phyloP scores from a whole-genome alignment of 2,329 filamentous ascomycete species.

The Magnaporthiopsis rhizophila region DNA sequence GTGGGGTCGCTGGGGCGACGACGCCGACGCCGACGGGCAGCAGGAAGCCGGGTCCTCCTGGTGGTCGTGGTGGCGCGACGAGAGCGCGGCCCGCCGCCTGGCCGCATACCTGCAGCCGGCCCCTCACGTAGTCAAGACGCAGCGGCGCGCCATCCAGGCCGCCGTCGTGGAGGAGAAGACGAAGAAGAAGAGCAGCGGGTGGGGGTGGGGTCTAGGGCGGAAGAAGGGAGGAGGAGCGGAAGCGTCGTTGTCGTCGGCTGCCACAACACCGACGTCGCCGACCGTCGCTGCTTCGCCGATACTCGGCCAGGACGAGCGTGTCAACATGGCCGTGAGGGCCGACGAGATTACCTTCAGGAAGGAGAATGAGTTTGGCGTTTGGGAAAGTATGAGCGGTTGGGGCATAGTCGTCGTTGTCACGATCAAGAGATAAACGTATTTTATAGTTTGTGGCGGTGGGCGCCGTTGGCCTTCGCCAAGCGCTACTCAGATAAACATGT shows the following conservation, averaged over 20 bases:
- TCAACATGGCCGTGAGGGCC: constrained; percentile 32
- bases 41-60: constrained; percentile 14
- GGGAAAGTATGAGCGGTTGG: constrained; percentile 42
- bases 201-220: constrained; percentile 21
- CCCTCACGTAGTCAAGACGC: constrained; percentile 12
- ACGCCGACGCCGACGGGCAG: constrained; percentile 1
- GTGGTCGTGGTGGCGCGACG: constrained; percentile 38
- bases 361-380: constrained; percentile 43
- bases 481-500: background rate
- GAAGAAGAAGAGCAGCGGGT: constrained; percentile 24
- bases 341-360: constrained; percentile 42
- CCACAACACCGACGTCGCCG: constrained; percentile 11
- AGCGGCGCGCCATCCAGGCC: constrained; percentile 22
- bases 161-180: constrained; percentile 22
- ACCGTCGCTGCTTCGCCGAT: background rate
- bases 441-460: background rate
- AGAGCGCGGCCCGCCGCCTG: constrained; percentile 35
- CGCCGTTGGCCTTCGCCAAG: background rate
- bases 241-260: constrained; percentile 10
- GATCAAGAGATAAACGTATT: constrained; percentile 10
- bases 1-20: constrained; percentile 35
- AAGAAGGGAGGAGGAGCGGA: constrained; percentile 10
- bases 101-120: constrained; percentile 35
- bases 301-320: constrained; percentile 16
- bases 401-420: constrained; percentile 36